Conservation (phyloP, 1,139 yeast species). For the Saccharomycopsis crataegensis region DNA sequence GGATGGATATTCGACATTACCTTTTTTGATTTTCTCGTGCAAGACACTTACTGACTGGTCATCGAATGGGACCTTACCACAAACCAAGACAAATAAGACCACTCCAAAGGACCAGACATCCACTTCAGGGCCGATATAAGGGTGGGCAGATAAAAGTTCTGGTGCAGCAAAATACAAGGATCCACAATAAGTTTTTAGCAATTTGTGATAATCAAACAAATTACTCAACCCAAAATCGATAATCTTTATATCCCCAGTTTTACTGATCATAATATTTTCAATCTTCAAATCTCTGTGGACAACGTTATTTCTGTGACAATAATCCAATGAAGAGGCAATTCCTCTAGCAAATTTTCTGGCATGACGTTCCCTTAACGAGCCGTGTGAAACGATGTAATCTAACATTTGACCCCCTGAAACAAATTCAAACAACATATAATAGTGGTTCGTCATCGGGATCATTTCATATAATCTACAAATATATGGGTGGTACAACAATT, state of each 20-base stretch:
- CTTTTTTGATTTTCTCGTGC: slow-evolving; percentile 91
- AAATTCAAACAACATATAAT: slow-evolving; percentile 93
- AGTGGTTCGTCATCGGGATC: slow-evolving; percentile 94
- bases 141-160: slow-evolving; percentile 84
- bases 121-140: slow-evolving; percentile 94
- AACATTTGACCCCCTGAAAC: slow-evolving; percentile 97
- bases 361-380: slow-evolving; percentile 85
- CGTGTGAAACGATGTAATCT: slow-evolving; percentile 95
- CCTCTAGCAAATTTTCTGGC: slow-evolving; percentile 95
- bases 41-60: slow-evolving; percentile 89
- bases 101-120: slow-evolving; percentile 99
- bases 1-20: slow-evolving; percentile 85
- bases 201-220: slow-evolving; percentile 61
- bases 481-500: slow-evolving; percentile 83
- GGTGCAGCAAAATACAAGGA: slow-evolving; percentile 98
- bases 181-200: slow-evolving; percentile 93
- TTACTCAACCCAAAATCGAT: slow-evolving; percentile 96
- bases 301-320: slow-evolving; percentile 87
- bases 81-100: slow-evolving; percentile 84
- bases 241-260: slow-evolving; percentile 88
- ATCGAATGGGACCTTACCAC: slow-evolving; percentile 98
- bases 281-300: slow-evolving; percentile 96
- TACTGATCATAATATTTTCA: slow-evolving; percentile 92
- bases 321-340: slow-evolving; percentile 90
- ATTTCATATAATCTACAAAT: slow-evolving; percentile 90